Base-by-base conservation (phyloP, 2,329 filamentous ascomycete genomes). In the Monilinia fructicola region DNA sequence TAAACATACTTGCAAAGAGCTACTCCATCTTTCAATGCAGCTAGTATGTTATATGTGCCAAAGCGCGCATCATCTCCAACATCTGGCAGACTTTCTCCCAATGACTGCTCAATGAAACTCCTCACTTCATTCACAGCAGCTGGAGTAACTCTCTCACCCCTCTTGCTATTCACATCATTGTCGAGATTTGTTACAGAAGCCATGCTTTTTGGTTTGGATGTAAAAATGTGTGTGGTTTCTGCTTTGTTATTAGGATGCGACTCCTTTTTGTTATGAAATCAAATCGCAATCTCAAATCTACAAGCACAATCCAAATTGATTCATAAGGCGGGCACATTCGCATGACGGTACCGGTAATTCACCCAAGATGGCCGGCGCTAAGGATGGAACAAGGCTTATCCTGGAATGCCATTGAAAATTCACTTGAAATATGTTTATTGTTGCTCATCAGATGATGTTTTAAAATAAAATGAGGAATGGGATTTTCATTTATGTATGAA, bases 121-220 rank as follows among this genome's bases (percentile, higher is more conserved):
- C 89, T 88, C 26, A 87, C 90, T 81, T 98, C 93, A 73, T 92
- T 92, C 62, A 93, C 93, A 52, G 93, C 93, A 73, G 90, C 87
- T 28, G 93, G 92, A 1, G 94, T 98, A 80, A 97, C 98, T 80
- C 94, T 91, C 69, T 93, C 91, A 74, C 97, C 84, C 79, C 95
- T 93, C 84, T 98, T 79, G 78, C 89, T 93, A 84, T 92, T 91
- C 87, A 99, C 85, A 82, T 99, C 95, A 79, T 94, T 94, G 80
- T 98, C 95, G 69, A 99, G 83, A 70, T 92, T 97, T 70, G 92
- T 86, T 42, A 98, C 94, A 50, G 94, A 97, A 73, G 94, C 93
- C 94, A 98, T 98, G 63, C 53, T 72, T 67, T 18, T 38, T 4
- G 58, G 26, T 3, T 35, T 23, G n/a, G 12, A 18, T 38, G 44